A percentile compares a stretch with the other conserved stretches of the same genome.
Evolutionary conservation across 139 green algal genomes (phyloP).

Genomic region (Astrephomene gubernaculifera): DNA sequence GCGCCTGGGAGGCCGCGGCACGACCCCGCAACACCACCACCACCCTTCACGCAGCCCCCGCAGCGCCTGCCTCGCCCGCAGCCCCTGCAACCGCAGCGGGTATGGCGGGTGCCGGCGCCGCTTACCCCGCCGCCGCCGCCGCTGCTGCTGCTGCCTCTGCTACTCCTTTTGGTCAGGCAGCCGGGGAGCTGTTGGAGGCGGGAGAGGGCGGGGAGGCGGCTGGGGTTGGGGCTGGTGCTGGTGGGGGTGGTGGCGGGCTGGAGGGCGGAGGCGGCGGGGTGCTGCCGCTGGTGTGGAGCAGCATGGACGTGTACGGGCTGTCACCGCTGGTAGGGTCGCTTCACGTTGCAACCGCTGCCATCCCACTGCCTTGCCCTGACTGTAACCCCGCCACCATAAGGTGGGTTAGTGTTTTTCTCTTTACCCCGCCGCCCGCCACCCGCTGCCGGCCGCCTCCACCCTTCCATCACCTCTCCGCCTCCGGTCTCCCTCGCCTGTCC

Average conservation of each 20-base stretch:
- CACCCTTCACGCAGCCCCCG: too few relatives aligned
- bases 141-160: too few relatives aligned
- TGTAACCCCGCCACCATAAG: not conserved
- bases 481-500: not conserved
- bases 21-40: not conserved
- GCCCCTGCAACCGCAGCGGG: not conserved
- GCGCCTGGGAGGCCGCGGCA: conserved; percentile 31
- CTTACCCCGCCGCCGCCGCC: not conserved
- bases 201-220: not conserved
- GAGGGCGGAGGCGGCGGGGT: not conserved
- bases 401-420: not conserved
- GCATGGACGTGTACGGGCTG: conserved; percentile 32
- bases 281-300: not conserved
- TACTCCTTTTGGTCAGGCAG: not conserved
- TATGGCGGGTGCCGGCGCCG: not conserved
- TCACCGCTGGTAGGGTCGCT: not conserved
- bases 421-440: too few relatives aligned
- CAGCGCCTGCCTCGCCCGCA: not conserved
- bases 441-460: too few relatives aligned
- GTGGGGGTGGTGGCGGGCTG: not conserved
- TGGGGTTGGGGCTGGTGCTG: not conserved
- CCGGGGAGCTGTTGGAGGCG: not conserved
- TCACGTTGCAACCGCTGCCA: not conserved
- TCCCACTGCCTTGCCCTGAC: not conserved
- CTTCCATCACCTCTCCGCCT: not conserved